Percentiles rank a stretch among this genome's conserved stretches.
phyloP scores from a whole-genome alignment of 257 asterid species.

The Jacaranda mimosifolia region DNA sequence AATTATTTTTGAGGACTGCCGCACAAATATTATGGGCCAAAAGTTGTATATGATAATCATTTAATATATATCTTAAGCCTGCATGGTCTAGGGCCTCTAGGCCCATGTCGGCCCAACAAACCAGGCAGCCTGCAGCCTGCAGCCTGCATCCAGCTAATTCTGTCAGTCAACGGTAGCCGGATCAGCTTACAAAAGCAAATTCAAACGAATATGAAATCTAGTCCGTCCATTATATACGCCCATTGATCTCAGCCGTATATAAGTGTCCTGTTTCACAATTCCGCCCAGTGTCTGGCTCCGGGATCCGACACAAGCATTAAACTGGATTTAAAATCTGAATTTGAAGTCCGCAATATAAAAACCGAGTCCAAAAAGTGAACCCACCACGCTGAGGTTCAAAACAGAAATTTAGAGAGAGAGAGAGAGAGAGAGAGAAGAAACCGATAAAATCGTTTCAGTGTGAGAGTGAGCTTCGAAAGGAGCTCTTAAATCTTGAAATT shows the following conservation, averaged over 20 bases:
- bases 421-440: too few species aligned
- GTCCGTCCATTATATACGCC: slow-evolving; percentile 39
- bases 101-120: slow-evolving; percentile 20
- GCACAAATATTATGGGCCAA: not conserved
- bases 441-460: slow-evolving; percentile 3
- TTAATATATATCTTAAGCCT: not conserved
- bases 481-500: slow-evolving; percentile 33
- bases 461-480: slow-evolving; percentile 35
- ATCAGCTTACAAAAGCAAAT: slow-evolving; percentile 13
- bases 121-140: not conserved
- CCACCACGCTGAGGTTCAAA: slow-evolving; percentile 36
- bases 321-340: slow-evolving; percentile 74
- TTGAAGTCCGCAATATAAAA: slow-evolving; percentile 76
- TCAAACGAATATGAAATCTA: slow-evolving; percentile 46
- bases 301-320: slow-evolving; percentile 69
- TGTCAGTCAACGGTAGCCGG: slow-evolving; percentile 37
- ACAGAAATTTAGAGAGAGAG: slow-evolving; percentile 32
- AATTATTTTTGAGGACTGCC: too few species aligned
- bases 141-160: not conserved
- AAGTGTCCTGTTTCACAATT: slow-evolving; percentile 19
- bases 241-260: slow-evolving; percentile 36
- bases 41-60: too few species aligned
- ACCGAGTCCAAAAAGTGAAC: slow-evolving; percentile 27
- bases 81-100: not conserved
- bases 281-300: slow-evolving; percentile 53